phyloP scores from a whole-genome alignment of 1,139 yeast species.

The Hyphopichia buzzinii region DNA sequence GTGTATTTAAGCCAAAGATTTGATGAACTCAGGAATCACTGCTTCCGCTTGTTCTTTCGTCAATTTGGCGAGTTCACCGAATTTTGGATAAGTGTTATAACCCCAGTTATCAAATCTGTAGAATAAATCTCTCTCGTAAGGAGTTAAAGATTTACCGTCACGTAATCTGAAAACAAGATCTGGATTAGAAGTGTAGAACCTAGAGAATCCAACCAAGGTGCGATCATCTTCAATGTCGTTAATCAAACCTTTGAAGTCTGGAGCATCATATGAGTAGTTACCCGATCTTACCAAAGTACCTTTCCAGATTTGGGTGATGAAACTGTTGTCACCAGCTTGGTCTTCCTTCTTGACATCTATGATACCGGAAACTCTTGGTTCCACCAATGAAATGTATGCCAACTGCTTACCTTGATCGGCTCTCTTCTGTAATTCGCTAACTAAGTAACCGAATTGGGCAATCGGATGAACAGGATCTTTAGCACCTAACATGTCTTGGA shows the following conservation, averaged over 20 bases:
- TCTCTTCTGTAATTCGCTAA: constrained; percentile 35
- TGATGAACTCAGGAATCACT: neutral
- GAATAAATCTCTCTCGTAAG: constrained; percentile 22
- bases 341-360: constrained; percentile 4
- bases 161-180: constrained; percentile 49
- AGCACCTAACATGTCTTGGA: constrained; percentile 27
- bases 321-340: constrained; percentile 24
- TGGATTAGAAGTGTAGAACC: constrained; percentile 52
- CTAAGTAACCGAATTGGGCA: constrained; percentile 27
- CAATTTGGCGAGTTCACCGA: constrained; percentile 14
- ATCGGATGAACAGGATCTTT: constrained; percentile 23
- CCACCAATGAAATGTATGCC: constrained; percentile 56
- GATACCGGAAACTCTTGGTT: constrained; percentile 26
- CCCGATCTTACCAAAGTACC: constrained; percentile 51
- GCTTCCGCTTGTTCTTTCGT: constrained; percentile 14
- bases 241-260: constrained; percentile 15
- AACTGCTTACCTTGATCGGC: constrained; percentile 36
- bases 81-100: constrained; percentile 21
- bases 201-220: constrained; percentile 44
- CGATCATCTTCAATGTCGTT: constrained; percentile 32
- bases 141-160: constrained; percentile 39
- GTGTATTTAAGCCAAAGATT: no score
- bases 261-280: constrained; percentile 31
- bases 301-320: constrained; percentile 43
- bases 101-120: constrained; percentile 24